Evolutionary conservation across 1,284 basidiomycete species (phyloP), one percentile per base, ranked within the genome.

Genomic region (Trichosporon sp.): DNA sequence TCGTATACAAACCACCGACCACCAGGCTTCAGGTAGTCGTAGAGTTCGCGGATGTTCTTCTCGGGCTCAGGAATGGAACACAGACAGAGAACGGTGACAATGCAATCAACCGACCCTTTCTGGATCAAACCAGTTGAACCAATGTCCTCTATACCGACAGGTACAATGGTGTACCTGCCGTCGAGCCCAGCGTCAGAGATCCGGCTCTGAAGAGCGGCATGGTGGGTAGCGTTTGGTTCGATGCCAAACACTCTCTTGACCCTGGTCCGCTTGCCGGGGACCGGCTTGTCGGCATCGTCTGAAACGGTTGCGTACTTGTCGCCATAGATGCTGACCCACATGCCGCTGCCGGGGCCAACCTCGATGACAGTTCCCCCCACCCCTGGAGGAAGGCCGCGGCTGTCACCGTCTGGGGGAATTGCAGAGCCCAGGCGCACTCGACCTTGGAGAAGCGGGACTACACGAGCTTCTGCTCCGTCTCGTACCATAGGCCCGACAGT

Each of bases 1-100:
- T 72, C 71, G 53, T 72, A 72, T 29, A 72, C 69, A 31, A 62
- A 72, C 71, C 71, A 72, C 21, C 58, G 53, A 5, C 71, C 71
- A 2, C 71, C 69, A 13, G 71, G 71, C 27, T 72, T 72, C 58
- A 72, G 69, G 27, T 72, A 72, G 13, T 29, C 23, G 65, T 72
- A 72, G 8, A 72, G 69, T 65, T 68, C 71, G 27, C 60, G 56
- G 31, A 72, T 63, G 63, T 72, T 72, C 64, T 67, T 66, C 25
- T 68, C 67, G 2, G 65, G 71, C 1, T 72, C 69, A 0, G 71
- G 71, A 42, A 72, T 72, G 21, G 65, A 67, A 67, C 71, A 72
- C 15, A 72, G 67, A 38, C 69, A 70, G 35, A 72, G 65, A 9
- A 72, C 38, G 3, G 69, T 72, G 8, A 67, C 71, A 27, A 72